These are phyloP conservation scores for Bipolaris sorokiniana DNA, from an alignment of 2,329 filamentous ascomycete genomes.

Conservation along the genomic window DNA sequence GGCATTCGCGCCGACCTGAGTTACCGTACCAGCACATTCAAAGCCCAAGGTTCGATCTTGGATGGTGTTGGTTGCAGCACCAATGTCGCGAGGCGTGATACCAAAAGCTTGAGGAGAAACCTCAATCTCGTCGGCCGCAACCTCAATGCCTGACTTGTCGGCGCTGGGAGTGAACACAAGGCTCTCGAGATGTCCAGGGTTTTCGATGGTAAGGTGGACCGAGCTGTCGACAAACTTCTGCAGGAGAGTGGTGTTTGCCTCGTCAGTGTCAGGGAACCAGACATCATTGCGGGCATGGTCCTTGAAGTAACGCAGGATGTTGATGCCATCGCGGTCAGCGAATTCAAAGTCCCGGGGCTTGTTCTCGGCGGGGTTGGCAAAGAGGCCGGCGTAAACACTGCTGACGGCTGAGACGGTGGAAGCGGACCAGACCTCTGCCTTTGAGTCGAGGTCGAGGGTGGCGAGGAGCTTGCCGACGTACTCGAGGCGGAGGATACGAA, in stretches of 20 bases:
- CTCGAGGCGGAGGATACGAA: neutral
- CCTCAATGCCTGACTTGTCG: neutral
- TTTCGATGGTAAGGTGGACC: neutral
- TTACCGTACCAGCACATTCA: neutral
- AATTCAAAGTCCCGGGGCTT: neutral
- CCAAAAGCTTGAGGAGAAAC: neutral
- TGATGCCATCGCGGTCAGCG: neutral
- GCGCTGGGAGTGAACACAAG: neutral
- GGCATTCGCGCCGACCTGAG: neutral
- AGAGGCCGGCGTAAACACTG: neutral
- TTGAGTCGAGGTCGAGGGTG: neutral
- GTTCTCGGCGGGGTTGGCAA: neutral
- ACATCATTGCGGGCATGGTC: neutral
- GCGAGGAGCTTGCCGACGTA: neutral
- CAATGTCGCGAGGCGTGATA: neutral
- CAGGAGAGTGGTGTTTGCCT: neutral
- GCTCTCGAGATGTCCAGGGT: neutral
- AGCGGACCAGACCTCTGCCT: neutral
- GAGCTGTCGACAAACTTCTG: neutral
- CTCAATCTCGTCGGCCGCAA: neutral
- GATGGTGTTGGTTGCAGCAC: neutral
- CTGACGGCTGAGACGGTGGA: neutral
- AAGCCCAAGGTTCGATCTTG: neutral
- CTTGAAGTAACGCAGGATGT: neutral
- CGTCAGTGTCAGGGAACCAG: neutral